These are phyloP conservation scores for Cucumis cinereus DNA, from an alignment of 306 rosid genomes.

Conservation along the genomic window DNA sequence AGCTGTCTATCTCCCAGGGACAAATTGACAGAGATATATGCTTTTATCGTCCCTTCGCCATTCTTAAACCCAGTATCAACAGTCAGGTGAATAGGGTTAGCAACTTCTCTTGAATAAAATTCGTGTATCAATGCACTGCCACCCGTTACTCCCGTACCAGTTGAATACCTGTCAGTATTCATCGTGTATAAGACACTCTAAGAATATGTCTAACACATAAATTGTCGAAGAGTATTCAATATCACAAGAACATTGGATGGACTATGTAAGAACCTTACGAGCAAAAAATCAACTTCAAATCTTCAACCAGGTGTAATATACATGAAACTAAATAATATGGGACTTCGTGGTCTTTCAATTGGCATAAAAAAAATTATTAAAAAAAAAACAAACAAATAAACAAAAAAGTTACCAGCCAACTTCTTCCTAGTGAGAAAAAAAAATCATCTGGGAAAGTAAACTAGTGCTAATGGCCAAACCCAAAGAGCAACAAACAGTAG, in stretches of 20 bases:
- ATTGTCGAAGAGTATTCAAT: background rate
- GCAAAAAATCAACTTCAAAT: background rate
- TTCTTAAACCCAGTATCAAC: conserved; percentile 81
- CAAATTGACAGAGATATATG: conserved; percentile 59
- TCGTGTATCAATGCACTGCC: conserved; percentile 87
- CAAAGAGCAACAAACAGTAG: background rate
- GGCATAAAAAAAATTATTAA: background rate
- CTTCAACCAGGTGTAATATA: background rate
- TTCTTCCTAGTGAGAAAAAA: background rate
- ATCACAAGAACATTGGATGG: background rate
- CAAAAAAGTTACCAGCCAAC: background rate
- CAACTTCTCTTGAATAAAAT: conserved; percentile 78
- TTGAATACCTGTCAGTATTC: conserved; percentile 59
- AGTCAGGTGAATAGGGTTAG: conserved; percentile 80
- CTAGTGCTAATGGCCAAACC: background rate
- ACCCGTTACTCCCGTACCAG: conserved; percentile 83
- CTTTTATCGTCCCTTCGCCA: conserved; percentile 61
- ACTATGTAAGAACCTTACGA: background rate
- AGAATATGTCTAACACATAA: background rate
- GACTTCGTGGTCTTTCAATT: background rate
- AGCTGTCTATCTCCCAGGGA: conserved; percentile 79
- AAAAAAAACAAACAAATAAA: no score
- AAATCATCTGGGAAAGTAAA: background rate
- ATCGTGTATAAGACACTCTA: background rate
- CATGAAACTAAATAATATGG: background rate